Evolutionary conservation across 2,329 filamentous ascomycete species (phyloP), one percentile per base, ranked within the genome.

Genomic region (Camptophora hylomeconis): DNA sequence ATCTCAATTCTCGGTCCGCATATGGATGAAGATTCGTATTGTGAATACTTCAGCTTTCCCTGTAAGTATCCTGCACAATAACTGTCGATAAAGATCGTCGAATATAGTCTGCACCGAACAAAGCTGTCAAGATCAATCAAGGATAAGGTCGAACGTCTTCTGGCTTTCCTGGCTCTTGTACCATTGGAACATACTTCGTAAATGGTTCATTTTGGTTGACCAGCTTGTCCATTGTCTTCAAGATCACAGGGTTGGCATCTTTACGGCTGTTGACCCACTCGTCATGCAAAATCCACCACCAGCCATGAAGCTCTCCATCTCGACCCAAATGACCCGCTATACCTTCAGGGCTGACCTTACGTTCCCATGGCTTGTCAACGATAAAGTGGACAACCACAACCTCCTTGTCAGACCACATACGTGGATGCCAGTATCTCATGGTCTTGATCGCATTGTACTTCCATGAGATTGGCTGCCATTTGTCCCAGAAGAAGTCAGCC

Each of bases 301-400:
- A 66, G 15, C 34, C 40, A 47, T 69, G 63, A 24, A 63, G 66
- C 24, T 52, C 56, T 1, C 64, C 61, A 41, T 72, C 67, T 22
- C 58, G 49, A 1, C 63, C 64, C 15, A 58, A 48, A 40, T 65
- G 64, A 2, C 63, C 63, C 1, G 59, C 64, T 11, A 48, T 42
- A 2, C 60, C 59, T 33, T 63, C 55, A 12, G 45, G 41, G 11
- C 46, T 46, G 3, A 63, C 49, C 11, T 57, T 50, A 28, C 49
- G 52, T 20, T 58, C 54, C 66, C 65, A 69, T 9, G 65, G 66
- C 48, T 69, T 69, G 38, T 69, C 64, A 5, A 67, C 63, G 31
- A 69, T 66, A 31, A 67, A 69, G 39, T 69, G 65, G 27, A 67
- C 33, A 5, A 58, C 57, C 1, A 57, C 49, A 3, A 69, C 57